Conservation (phyloP, 2,329 filamentous ascomycete species). For the Hymenoscyphus repandus region DNA sequence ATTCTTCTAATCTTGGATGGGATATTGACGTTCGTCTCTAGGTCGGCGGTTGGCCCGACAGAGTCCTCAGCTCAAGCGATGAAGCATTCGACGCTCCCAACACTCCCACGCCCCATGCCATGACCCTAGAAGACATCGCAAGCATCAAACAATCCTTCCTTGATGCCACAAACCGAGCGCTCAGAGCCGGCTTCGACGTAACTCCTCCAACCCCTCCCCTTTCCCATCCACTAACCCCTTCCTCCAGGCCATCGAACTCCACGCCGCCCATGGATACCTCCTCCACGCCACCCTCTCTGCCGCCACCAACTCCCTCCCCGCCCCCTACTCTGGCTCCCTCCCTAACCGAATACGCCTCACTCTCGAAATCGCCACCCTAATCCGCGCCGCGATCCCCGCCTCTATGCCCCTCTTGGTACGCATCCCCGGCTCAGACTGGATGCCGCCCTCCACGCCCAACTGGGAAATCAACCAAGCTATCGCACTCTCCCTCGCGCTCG, state of each 20-base stretch:
- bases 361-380: constrained; percentile 59
- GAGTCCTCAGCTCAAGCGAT: constrained; percentile 46
- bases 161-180: constrained; percentile 50
- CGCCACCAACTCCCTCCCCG: constrained; percentile 61
- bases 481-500: constrained; percentile 56
- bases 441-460: constrained; percentile 50
- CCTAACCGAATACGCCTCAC: constrained; percentile 65
- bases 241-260: constrained; percentile 57
- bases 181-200: constrained; percentile 63
- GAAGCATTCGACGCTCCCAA: constrained; percentile 56
- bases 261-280: constrained; percentile 73
- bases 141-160: constrained; percentile 56
- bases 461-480: constrained; percentile 64
- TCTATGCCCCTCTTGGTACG: constrained; percentile 66
- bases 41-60: constrained; percentile 50
- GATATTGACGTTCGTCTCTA: constrained; percentile 15
- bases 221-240: neutral
- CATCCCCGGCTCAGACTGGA: constrained; percentile 70
- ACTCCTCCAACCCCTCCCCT: constrained; percentile 6
- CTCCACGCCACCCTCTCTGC: constrained; percentile 65
- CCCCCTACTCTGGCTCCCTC: constrained; percentile 59
- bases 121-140: constrained; percentile 64
- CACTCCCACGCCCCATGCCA: constrained; percentile 56
- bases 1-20: neutral
- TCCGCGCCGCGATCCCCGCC: constrained; percentile 56